Conservation (phyloP, 768 basidiomycete species). For the Termitomyces sp. region DNA sequence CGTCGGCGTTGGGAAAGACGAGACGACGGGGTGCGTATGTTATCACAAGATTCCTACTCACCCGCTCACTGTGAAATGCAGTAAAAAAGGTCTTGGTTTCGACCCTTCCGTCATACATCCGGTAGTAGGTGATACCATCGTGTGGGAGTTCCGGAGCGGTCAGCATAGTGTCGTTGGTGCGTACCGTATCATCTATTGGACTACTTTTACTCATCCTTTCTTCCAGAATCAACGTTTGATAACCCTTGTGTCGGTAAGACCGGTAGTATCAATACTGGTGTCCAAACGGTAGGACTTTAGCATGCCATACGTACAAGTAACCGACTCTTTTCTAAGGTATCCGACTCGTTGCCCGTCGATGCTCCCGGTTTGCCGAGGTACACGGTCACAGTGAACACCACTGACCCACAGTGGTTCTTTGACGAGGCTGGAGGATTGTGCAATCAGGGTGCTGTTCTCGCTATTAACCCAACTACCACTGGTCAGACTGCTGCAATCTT, state of each 20-base stretch:
- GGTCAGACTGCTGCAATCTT: constrained; percentile 30
- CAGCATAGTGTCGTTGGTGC: constrained; percentile 35
- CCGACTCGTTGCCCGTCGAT: constrained; percentile 28
- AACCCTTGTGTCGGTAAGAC: constrained; percentile 30
- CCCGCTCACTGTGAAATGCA: constrained; percentile 8
- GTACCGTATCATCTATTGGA: constrained; percentile 18
- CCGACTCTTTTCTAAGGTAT: constrained; percentile 19
- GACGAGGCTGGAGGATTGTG: constrained; percentile 38
- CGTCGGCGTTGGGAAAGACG: constrained; percentile 38
- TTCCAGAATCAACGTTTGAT: constrained; percentile 32
- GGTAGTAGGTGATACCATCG: constrained; percentile 28
- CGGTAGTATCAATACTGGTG: constrained; percentile 32
- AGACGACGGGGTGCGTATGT: constrained; percentile 34
- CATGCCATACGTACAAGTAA: background rate
- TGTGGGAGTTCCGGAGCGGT: constrained; percentile 36
- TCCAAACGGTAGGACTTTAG: constrained; percentile 24
- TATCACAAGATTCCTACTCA: background rate
- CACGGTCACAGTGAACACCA: constrained; percentile 29
- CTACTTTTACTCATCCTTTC: background rate
- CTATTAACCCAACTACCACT: constrained; percentile 30
- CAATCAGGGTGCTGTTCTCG: constrained; percentile 32
- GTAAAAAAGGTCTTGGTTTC: constrained; percentile 38
- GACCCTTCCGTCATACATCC: constrained; percentile 38
- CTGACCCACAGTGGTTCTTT: constrained; percentile 36
- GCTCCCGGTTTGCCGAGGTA: constrained; percentile 30